phyloP scores from a whole-genome alignment of 495 filamentous ascomycete genomes.

The Xylaria palmicola region DNA sequence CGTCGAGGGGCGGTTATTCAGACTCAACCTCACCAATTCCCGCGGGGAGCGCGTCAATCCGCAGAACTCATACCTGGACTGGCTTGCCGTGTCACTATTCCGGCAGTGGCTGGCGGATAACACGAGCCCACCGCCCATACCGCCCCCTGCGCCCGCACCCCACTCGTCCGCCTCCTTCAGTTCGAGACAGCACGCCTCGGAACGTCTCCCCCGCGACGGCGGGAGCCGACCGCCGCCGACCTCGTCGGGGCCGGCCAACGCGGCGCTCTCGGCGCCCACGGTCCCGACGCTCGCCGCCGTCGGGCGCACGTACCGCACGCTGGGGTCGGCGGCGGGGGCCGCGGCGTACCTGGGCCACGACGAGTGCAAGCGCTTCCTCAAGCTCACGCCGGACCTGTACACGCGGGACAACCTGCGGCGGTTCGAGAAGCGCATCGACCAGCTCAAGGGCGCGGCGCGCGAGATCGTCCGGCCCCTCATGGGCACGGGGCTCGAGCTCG shows the following conservation, averaged over 20 bases:
- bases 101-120: conserved; percentile 88
- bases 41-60: conserved; percentile 79
- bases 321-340: conserved; percentile 57
- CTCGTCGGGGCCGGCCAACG: conserved; percentile 15
- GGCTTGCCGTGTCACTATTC: conserved; percentile 82
- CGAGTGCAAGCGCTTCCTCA: conserved; percentile 84
- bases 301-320: conserved; percentile 69
- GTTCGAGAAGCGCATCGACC: conserved; percentile 83
- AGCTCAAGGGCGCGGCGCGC: conserved; percentile 76
- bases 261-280: conserved; percentile 16
- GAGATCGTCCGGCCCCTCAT: conserved; percentile 84
- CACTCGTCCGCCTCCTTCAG: conserved; percentile 7
- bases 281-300: conserved; percentile 47
- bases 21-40: conserved; percentile 74
- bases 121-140: conserved; percentile 65
- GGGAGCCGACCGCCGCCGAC: conserved; percentile 12
- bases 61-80: conserved; percentile 75
- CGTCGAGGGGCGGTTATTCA: conserved; percentile 75
- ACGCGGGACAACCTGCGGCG: conserved; percentile 70
- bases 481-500: conserved; percentile 77
- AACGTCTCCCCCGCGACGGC: conserved; percentile 20
- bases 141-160: conserved; percentile 42
- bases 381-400: conserved; percentile 69
- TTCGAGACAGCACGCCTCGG: conserved; percentile 9
- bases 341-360: conserved; percentile 74